These are phyloP conservation scores for Teunomyces funiuensis DNA, from an alignment of 805 yeast genomes.

Conservation along the genomic window DNA sequence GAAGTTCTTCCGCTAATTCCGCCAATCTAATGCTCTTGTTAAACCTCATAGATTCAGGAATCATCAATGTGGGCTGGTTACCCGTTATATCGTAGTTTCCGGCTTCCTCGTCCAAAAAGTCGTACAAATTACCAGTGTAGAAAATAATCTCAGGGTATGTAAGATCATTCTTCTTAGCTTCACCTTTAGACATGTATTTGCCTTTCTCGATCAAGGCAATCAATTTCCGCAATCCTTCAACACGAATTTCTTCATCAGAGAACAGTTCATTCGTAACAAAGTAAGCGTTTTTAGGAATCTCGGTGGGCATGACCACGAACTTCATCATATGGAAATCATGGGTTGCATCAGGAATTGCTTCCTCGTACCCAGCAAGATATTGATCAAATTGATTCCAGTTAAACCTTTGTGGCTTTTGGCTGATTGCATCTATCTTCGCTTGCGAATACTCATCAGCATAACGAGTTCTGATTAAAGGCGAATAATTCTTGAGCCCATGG, in stretches of 20 bases:
- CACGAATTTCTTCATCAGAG: constrained; percentile 79
- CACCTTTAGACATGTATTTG: constrained; percentile 38
- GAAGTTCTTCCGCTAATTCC: constrained; percentile 64
- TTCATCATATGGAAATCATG: constrained; percentile 65
- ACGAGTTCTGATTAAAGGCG: constrained; percentile 66
- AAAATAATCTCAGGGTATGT: constrained; percentile 74
- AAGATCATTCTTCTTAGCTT: constrained; percentile 38
- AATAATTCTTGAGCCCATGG: constrained; percentile 11
- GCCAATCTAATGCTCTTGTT: constrained; percentile 49
- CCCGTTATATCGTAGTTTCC: constrained; percentile 42
- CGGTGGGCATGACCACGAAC: constrained; percentile 81
- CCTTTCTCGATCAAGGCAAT: constrained; percentile 63
- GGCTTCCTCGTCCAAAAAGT: constrained; percentile 53
- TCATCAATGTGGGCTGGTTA: constrained; percentile 34
- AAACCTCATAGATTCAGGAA: constrained; percentile 39
- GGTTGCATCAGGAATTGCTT: constrained; percentile 55
- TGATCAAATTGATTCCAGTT: constrained; percentile 96
- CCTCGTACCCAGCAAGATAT: constrained; percentile 86
- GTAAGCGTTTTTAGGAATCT: constrained; percentile 56
- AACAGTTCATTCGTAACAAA: constrained; percentile 58
- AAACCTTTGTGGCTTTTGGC: constrained; percentile 51
- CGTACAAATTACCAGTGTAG: constrained; percentile 81
- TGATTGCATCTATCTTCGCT: constrained; percentile 56
- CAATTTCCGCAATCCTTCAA: constrained; percentile 82
- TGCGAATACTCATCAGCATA: constrained; percentile 67